These are phyloP conservation scores for Thymus quinquecostatus DNA, from an alignment of 257 asterid genomes.

Conservation along the genomic window DNA sequence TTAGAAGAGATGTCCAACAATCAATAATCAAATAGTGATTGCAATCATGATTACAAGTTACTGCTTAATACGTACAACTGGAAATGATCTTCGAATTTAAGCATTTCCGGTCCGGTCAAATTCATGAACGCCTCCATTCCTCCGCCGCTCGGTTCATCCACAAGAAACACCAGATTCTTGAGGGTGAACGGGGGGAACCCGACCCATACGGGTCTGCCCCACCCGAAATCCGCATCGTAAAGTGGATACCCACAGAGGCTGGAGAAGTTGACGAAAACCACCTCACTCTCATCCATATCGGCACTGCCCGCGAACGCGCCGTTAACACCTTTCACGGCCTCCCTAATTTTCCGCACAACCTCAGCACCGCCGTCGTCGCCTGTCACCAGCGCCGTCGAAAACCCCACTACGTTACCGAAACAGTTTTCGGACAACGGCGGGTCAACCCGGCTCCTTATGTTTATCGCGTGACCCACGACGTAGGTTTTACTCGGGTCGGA, in stretches of 20 bases:
- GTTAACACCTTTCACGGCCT: constrained; percentile 33
- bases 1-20: too few relatives aligned
- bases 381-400: constrained; percentile 23
- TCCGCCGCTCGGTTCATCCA: constrained; percentile 38
- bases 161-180: constrained; percentile 45
- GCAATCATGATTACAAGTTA: too few relatives aligned
- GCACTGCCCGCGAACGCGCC: constrained; percentile 23
- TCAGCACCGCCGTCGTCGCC: constrained; percentile 27
- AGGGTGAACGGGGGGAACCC: constrained; percentile 40
- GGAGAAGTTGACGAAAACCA: constrained; percentile 27
- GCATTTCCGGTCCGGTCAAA: constrained; percentile 34
- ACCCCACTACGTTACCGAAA: constrained; percentile 43
- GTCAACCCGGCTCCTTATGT: constrained; percentile 36
- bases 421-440: constrained; percentile 36
- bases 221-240: constrained; percentile 58
- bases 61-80: too few relatives aligned
- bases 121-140: constrained; percentile 42
- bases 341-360: constrained; percentile 31
- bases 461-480: too few relatives aligned
- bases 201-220: constrained; percentile 56
- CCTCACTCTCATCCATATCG: background rate
- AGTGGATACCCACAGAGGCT: constrained; percentile 58
- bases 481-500: constrained; percentile 30
- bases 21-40: too few relatives aligned
- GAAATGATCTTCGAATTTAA: too few relatives aligned